Percentiles rank a stretch among this genome's conserved stretches.
Evolutionary conservation across 345 rosid species (phyloP).

Genomic region (Brassica incana): DNA sequence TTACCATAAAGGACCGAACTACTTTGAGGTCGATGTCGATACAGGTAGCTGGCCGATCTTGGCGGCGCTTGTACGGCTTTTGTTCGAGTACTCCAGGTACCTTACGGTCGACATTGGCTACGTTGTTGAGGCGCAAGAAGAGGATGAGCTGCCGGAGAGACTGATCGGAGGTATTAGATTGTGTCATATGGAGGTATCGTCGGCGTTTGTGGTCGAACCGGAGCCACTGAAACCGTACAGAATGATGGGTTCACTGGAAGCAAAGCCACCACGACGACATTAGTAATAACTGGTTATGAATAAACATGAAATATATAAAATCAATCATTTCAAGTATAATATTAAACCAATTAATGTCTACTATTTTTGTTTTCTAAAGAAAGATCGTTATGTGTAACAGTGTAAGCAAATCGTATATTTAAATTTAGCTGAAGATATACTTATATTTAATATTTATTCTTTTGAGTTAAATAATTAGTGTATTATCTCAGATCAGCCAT

Average conservation of each 20-base stretch:
- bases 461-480: too few species aligned
- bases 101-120: slow-evolving; percentile 73
- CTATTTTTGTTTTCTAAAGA: too few species aligned
- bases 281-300: neutral
- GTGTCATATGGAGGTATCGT: slow-evolving; percentile 72
- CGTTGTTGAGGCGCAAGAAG: slow-evolving; percentile 68
- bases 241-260: slow-evolving; percentile 48
- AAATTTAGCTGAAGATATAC: too few species aligned
- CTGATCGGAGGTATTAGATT: slow-evolving; percentile 69
- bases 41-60: slow-evolving; percentile 62
- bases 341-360: too few species aligned
- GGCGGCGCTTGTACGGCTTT: slow-evolving; percentile 50
- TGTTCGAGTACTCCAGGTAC: slow-evolving; percentile 52
- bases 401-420: too few species aligned
- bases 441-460: too few species aligned
- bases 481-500: too few species aligned
- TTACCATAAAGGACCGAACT: slow-evolving; percentile 69
- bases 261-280: slow-evolving; percentile 37
- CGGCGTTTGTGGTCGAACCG: slow-evolving; percentile 53
- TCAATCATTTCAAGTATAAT: too few species aligned
- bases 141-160: slow-evolving; percentile 81
- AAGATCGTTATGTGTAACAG: too few species aligned
- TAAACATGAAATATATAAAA: neutral
- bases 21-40: slow-evolving; percentile 78
- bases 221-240: slow-evolving; percentile 26